These are phyloP conservation scores for Naganishia randhawae DNA, from an alignment of 768 basidiomycete genomes.

Conservation along the genomic window DNA sequence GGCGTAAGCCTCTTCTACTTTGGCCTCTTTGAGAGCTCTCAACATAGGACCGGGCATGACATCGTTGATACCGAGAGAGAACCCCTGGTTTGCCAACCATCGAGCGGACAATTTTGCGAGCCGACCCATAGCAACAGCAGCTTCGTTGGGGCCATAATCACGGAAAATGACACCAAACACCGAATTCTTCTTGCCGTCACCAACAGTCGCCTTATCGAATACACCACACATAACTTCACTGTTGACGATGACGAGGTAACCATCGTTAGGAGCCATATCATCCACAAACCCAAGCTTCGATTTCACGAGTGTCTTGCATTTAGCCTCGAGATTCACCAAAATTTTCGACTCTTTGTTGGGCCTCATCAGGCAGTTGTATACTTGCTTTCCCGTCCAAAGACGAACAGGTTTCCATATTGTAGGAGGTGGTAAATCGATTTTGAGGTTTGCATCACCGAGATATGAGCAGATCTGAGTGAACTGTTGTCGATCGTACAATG, in stretches of 20 bases:
- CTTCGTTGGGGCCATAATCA: conserved; percentile 93
- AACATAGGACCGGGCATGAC: conserved; percentile 90
- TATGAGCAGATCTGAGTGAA: conserved; percentile 97
- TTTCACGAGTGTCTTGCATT: conserved; percentile 69
- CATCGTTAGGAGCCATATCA: conserved; percentile 94
- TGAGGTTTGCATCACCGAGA: conserved; percentile 80
- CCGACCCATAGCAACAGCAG: conserved; percentile 90
- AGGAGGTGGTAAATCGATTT: conserved; percentile 93
- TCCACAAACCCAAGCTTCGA: conserved; percentile 55
- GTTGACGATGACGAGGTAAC: conserved; percentile 93
- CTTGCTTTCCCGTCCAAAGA: conserved; percentile 96
- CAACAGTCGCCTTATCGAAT: conserved; percentile 97
- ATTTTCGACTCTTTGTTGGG: conserved; percentile 80
- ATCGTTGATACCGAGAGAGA: conserved; percentile 97
- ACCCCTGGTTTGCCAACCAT: conserved; percentile 92
- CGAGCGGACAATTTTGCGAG: conserved; percentile 92
- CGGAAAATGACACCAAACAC: conserved; percentile 96
- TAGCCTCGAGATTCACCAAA: conserved; percentile 89
- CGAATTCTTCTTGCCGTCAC: conserved; percentile 98
- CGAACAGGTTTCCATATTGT: conserved; percentile 86
- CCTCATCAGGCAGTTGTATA: conserved; percentile 95
- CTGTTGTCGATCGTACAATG: conserved; percentile 85
- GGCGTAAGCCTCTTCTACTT: conserved; percentile 83
- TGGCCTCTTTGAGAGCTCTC: conserved; percentile 71
- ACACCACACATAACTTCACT: conserved; percentile 99